Evolutionary conservation across 441 rosid genomes (phyloP).

Genomic region (Rhodomyrtus psidioides): DNA sequence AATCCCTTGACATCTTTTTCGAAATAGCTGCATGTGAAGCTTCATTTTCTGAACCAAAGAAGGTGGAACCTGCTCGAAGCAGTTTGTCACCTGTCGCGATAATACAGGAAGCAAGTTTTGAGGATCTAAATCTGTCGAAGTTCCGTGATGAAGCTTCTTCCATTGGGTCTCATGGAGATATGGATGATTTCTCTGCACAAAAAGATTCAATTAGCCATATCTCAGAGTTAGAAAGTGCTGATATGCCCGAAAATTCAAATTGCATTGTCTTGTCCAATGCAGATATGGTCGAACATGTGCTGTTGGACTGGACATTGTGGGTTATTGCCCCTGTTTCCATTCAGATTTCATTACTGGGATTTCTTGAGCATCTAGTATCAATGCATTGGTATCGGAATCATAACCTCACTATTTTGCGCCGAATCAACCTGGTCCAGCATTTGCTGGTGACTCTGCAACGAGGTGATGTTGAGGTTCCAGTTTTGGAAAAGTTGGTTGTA

Average conservation of each 20-base stretch:
- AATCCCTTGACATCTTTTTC: constrained; percentile 92
- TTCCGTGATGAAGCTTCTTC: constrained; percentile 88
- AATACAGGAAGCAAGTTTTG: constrained; percentile 68
- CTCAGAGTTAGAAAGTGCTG: constrained; percentile 90
- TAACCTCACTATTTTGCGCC: constrained; percentile 91
- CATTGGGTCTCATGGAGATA: constrained; percentile 89
- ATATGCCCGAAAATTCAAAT: constrained; percentile 85
- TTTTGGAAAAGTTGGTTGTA: constrained; percentile 94
- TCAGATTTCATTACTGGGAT: constrained; percentile 91
- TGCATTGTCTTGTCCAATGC: constrained; percentile 98
- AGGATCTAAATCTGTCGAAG: constrained; percentile 76
- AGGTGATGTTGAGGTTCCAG: constrained; percentile 99
- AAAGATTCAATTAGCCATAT: constrained; percentile 94
- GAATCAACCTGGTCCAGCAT: constrained; percentile 96
- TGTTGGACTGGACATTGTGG: constrained; percentile 99
- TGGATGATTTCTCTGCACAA: constrained; percentile 90
- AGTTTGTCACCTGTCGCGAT: constrained; percentile 41
- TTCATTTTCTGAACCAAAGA: constrained; percentile 94
- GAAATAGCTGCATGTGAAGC: constrained; percentile 99
- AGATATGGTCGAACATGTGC: constrained; percentile 99
- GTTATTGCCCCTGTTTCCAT: constrained; percentile 85
- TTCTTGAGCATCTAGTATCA: constrained; percentile 98
- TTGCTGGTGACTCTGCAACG: constrained; percentile 95
- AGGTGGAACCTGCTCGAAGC: constrained; percentile 36
- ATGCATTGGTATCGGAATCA: constrained; percentile 99